These are phyloP conservation scores for Spergularia azorica DNA, from an alignment of 179 eudicot genomes.

Conservation along the genomic window DNA sequence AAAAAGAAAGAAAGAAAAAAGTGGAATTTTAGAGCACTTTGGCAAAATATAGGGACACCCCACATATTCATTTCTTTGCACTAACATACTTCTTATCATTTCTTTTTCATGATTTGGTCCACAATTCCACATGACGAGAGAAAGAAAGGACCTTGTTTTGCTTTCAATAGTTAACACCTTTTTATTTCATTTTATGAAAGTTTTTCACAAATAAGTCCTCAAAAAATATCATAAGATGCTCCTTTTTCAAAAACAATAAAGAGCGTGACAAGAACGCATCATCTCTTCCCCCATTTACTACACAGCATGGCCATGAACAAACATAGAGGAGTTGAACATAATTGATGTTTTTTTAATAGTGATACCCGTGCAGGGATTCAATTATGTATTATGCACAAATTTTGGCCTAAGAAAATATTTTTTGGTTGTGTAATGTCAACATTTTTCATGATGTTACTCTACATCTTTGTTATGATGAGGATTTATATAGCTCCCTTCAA, in stretches of 20 bases:
- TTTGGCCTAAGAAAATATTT: not conserved
- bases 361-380: constrained; percentile 17
- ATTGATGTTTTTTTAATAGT: constrained; percentile 12
- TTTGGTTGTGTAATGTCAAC: no score
- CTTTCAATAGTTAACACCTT: not conserved
- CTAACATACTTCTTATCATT: not conserved
- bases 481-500: no score
- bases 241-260: constrained; percentile 8
- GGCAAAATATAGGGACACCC: not conserved
- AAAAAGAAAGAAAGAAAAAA: not conserved
- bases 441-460: no score
- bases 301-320: not conserved
- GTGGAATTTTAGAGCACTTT: not conserved
- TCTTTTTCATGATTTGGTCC: constrained; percentile 20
- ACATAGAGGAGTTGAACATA: not conserved
- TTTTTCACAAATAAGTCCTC: not conserved
- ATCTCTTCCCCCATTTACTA: constrained; percentile 19
- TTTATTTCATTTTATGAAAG: not conserved
- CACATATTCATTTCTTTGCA: not conserved
- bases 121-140: constrained; percentile 20
- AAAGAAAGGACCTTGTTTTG: not conserved
- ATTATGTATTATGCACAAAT: not conserved
- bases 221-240: constrained; percentile 2
- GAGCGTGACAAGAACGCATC: constrained; percentile 22
- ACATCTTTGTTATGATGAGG: no score